Evolutionary conservation across 148 eudicot species (phyloP).

Genomic region (Vaccinium darrowii): DNA sequence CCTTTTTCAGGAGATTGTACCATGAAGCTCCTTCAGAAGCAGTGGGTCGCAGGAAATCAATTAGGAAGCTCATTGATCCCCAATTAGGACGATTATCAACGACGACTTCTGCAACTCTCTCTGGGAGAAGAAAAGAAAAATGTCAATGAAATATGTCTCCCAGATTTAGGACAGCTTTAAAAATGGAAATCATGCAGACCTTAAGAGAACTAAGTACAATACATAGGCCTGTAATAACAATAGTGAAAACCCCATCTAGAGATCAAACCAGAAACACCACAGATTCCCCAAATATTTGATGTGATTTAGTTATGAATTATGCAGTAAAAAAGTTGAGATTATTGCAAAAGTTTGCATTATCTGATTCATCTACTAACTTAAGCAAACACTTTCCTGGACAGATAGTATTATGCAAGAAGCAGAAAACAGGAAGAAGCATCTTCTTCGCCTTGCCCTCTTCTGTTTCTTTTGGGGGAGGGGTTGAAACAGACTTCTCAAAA

Average conservation of each 20-base stretch:
- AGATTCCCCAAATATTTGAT: not conserved
- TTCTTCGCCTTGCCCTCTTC: not conserved
- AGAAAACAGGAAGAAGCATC: not conserved
- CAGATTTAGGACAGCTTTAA: not conserved
- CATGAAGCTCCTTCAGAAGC: slow-evolving; percentile 65
- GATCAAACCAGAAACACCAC: not conserved
- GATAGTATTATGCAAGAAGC: not conserved
- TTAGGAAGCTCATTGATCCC: slow-evolving; percentile 86
- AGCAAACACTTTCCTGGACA: not conserved
- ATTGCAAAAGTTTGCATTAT: not conserved
- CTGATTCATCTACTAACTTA: not conserved
- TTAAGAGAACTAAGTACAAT: not conserved
- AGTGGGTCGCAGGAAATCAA: slow-evolving; percentile 76
- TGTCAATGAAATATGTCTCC: slow-evolving; percentile 5
- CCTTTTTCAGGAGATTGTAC: slow-evolving; percentile 81
- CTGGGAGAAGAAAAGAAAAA: slow-evolving; percentile 38
- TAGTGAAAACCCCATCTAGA: not conserved
- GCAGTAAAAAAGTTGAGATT: not conserved
- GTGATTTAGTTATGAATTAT: not conserved
- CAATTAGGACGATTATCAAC: slow-evolving; percentile 79
- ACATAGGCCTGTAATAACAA: not conserved
- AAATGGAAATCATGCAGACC: not conserved
- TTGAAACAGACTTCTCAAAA: not conserved
- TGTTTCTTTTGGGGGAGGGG: not conserved
- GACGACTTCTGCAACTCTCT: slow-evolving; percentile 40